Percentiles rank a stretch among this genome's conserved stretches.
phyloP scores from a whole-genome alignment of 1,284 basidiomycete genomes.

The Papiliotrema flavescens region DNA sequence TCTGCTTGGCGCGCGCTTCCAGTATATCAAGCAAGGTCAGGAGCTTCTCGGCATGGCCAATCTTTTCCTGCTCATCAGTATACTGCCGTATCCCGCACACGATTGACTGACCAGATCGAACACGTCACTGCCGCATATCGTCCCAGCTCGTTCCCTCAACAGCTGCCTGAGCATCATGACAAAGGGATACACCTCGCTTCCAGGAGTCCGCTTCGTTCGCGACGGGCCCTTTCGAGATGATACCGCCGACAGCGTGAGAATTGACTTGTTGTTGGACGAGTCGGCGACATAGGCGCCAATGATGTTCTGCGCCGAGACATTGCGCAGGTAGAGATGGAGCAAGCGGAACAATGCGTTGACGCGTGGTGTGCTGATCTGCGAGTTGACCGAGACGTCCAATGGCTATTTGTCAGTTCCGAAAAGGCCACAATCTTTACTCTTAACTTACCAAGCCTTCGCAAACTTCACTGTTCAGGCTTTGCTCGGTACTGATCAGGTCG shows the following conservation, averaged over 20 bases:
- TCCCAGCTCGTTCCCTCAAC: not conserved
- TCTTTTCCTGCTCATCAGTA: not conserved
- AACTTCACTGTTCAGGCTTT: not conserved
- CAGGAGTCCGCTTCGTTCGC: conserved; percentile 24
- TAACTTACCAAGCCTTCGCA: not conserved
- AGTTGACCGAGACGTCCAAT: conserved; percentile 32
- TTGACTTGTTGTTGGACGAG: conserved; percentile 22
- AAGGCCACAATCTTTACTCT: too few relatives aligned
- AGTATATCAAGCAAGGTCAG: conserved; percentile 24
- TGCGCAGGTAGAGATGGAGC: conserved; percentile 30
- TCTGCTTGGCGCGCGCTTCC: conserved; percentile 31
- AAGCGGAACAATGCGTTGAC: conserved; percentile 16
- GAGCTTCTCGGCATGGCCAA: conserved; percentile 16
- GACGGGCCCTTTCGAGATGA: conserved; percentile 17
- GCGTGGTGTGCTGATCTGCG: conserved; percentile 9
- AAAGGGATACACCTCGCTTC: conserved; percentile 35
- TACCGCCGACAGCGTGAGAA: conserved; percentile 30
- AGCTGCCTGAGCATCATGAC: conserved; percentile 14
- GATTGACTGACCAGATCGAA: not conserved
- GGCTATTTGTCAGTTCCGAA: not conserved
- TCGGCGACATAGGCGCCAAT: conserved; percentile 26
- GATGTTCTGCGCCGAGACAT: conserved; percentile 11
- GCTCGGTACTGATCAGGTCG: not conserved
- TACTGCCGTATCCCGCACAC: not conserved
- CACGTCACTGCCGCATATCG: not conserved